Evolutionary conservation across 768 basidiomycete species (phyloP).

Genomic region (Collybia mongolica): DNA sequence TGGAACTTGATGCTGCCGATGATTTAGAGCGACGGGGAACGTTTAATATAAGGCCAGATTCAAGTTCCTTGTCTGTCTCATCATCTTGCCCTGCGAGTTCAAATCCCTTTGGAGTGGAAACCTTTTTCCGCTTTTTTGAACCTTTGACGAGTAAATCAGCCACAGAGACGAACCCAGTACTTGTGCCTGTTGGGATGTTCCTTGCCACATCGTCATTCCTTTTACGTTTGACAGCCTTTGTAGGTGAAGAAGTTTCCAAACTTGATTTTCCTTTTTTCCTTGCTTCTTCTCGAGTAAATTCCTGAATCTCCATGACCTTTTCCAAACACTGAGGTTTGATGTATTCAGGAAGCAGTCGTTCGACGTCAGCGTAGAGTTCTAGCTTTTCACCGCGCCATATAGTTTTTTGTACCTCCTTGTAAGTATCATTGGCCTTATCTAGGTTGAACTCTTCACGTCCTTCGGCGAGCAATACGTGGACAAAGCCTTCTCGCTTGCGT

Average conservation of each 20-base stretch:
- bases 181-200: slow-evolving; percentile 76
- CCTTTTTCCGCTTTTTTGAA: slow-evolving; percentile 42
- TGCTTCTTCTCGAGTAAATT: slow-evolving; percentile 56
- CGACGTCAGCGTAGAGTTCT: slow-evolving; percentile 92
- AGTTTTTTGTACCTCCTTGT: slow-evolving; percentile 84
- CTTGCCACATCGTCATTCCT: slow-evolving; percentile 63
- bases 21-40: slow-evolving; percentile 54
- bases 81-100: slow-evolving; percentile 61
- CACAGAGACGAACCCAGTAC: slow-evolving; percentile 69
- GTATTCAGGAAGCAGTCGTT: slow-evolving; percentile 78
- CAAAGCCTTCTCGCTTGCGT: slow-evolving; percentile 82
- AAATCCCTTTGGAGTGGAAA: slow-evolving; percentile 36
- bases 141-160: slow-evolving; percentile 58
- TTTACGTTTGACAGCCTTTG: slow-evolving; percentile 59
- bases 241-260: slow-evolving; percentile 26
- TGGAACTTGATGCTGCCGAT: slow-evolving; percentile 27
- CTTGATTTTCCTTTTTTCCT: slow-evolving; percentile 35
- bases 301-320: slow-evolving; percentile 79
- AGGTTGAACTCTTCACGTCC: slow-evolving; percentile 90
- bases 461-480: slow-evolving; percentile 91
- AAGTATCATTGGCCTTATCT: slow-evolving; percentile 81
- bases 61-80: slow-evolving; percentile 66
- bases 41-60: slow-evolving; percentile 45
- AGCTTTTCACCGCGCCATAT: slow-evolving; percentile 85
- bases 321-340: slow-evolving; percentile 77